phyloP scores from a whole-genome alignment of 805 yeast genomes.

The Ogataea methylovora region DNA sequence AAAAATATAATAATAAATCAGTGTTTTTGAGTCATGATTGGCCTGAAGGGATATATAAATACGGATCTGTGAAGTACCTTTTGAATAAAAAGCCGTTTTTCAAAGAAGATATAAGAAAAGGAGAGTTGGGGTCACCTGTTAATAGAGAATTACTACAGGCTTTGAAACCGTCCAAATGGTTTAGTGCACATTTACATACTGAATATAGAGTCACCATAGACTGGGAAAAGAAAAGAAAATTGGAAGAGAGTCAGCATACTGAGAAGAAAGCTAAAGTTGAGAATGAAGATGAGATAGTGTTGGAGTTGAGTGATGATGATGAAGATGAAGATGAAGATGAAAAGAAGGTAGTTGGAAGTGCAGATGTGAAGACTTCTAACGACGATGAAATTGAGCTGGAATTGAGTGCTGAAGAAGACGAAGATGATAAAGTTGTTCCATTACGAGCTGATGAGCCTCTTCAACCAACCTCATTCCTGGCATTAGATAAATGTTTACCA shows the following conservation, averaged over 20 bases:
- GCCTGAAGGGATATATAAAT: constrained; percentile 72
- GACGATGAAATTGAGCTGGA: constrained; percentile 5
- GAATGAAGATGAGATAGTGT: constrained; percentile 20
- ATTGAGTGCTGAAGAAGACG: constrained; percentile 10
- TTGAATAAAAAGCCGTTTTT: constrained; percentile 61
- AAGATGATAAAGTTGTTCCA: constrained; percentile 10
- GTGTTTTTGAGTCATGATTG: constrained; percentile 83
- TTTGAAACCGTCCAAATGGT: constrained; percentile 69
- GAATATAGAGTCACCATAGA: constrained; percentile 50
- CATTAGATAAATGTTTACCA: constrained; percentile 81
- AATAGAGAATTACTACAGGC: constrained; percentile 44
- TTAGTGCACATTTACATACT: constrained; percentile 85
- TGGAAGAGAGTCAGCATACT: not conserved
- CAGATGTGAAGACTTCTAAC: constrained; percentile 1
- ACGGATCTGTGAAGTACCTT: constrained; percentile 51
- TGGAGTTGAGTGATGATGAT: constrained; percentile 17
- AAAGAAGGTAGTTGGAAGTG: not conserved
- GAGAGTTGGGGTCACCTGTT: constrained; percentile 67
- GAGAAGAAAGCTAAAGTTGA: constrained; percentile 6
- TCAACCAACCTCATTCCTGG: constrained; percentile 42
- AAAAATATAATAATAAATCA: constrained; percentile 27
- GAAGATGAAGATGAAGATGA: constrained; percentile 3
- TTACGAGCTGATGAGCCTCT: not conserved
- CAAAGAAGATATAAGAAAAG: constrained; percentile 48
- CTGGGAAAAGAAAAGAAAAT: constrained; percentile 9